phyloP scores from a whole-genome alignment of 1,284 basidiomycete species.

The Puccinia horiana region DNA sequence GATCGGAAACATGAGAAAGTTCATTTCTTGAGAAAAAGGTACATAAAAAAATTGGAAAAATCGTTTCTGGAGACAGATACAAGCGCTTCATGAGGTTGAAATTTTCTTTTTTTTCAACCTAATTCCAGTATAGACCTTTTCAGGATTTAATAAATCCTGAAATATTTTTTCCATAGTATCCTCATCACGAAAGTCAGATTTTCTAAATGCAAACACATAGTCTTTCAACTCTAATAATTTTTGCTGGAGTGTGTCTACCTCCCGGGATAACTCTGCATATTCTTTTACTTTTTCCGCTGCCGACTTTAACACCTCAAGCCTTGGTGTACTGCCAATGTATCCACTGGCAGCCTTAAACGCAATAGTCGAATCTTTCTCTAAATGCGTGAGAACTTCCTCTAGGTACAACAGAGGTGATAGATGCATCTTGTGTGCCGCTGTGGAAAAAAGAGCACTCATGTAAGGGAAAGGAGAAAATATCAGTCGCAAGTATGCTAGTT shows the following conservation, averaged over 20 bases:
- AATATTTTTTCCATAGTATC: neutral
- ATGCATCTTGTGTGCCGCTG: neutral
- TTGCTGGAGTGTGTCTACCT: conserved; percentile 5
- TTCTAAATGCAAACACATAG: neutral
- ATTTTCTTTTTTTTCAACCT: neutral
- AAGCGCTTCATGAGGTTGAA: too few relatives aligned
- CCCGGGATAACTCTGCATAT: neutral
- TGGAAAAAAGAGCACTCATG: neutral
- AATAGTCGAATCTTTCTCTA: neutral
- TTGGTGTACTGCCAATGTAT: neutral
- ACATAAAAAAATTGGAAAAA: too few relatives aligned
- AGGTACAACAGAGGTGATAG: conserved; percentile 5
- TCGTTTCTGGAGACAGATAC: too few relatives aligned
- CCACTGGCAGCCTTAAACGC: neutral
- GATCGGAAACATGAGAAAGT: too few relatives aligned
- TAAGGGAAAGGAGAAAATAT: neutral
- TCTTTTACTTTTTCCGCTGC: neutral
- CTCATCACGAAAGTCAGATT: neutral
- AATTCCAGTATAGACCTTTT: neutral
- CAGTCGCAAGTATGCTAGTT: neutral
- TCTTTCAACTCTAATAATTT: neutral
- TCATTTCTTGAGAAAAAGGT: too few relatives aligned
- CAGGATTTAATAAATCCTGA: neutral
- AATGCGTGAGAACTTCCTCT: neutral
- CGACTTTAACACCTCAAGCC: neutral